Evolutionary conservation across 768 basidiomycete genomes (phyloP), one percentile per base, ranked within the genome.

Genomic region (Collybiopsis confluens): DNA sequence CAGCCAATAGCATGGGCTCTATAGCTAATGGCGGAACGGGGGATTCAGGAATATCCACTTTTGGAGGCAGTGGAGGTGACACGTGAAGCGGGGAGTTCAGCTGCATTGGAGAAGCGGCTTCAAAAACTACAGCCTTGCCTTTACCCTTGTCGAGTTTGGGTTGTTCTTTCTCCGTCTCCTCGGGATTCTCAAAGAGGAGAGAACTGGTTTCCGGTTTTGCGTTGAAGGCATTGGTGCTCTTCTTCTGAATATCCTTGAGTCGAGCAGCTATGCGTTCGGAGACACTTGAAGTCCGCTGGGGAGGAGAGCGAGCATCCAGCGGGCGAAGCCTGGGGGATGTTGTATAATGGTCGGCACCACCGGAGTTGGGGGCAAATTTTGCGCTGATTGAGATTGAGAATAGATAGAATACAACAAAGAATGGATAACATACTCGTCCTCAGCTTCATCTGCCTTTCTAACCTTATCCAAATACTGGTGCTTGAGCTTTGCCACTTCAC

Each of bases 211-310:
- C 45, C 8, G 41, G 33, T 13, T 38, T 50, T 13, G 33, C 7
- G 7, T 65, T 53, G 8, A 73, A 69, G 42, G 58, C 57, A 24
- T 48, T 61, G 28, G 64, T 59, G 21, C 78, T 74, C 61, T 73
- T 82, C 62, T 80, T 78, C 61, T 90, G 86, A 7, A 92, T 83
- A 54, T 90, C 88, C 63, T 83, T 86, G 43, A 97, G 81, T 49
- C 92, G 87, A 57, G 85, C 80, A 1, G 87, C 76, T 60, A 97
- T 92, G 48, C 92, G 85, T 65, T 96, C 93, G 1, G 92, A 87
- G 43, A 96, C 88, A 46, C 86, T 93, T 15, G 83, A 78, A 16
- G 87, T 83, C 18, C 90, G 79, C 50, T 80, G 75, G 1, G 83
- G 86, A 27, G 79, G 68, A 49, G 56, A 59, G n/a, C 63, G 68